Base-by-base conservation (phyloP, 2,329 filamentous ascomycete genomes). In the Emergomyces orientalis region DNA sequence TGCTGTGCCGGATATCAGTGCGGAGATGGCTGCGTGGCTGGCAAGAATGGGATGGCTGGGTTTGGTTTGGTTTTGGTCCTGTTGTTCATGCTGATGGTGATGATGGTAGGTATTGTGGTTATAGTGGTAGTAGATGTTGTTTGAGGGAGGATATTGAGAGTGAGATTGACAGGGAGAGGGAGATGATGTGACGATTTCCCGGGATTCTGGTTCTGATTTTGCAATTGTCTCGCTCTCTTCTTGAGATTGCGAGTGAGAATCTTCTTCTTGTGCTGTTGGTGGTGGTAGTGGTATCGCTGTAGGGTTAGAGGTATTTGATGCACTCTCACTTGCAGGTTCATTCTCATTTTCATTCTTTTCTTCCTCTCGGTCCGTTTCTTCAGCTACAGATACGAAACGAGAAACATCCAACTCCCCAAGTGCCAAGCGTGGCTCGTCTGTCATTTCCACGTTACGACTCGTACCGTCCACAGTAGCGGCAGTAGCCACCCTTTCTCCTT, bases 331-430 rank as follows among this genome's bases (percentile, higher is more conserved):
- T 22, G 6, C 27, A 2, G 3, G 37, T n/a, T 19, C 45, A 51
- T 39, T 19, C 32, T 54, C 32, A 19, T 27, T 51, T 19, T 51
- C 27, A 41, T 62, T 61, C 65, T 84, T 88, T 3, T 84, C 88
- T 19, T 84, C 45, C n/a, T 47, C 45, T 1, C 7, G 3, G 32
- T 47, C 45, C 45, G n/a, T 8, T 22, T 11, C 45, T n/a, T 49
- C 45, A 49, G 45, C 8, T n/a, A 49, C 80, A 3, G 84, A 81
- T 69, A 88, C 90, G 70, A 85, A 91, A 58, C 90, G 86, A 25
- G 83, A 78, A 1, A 84, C 82, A 61, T 86, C 82, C 69, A 91
- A 83, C 71, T 90, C 87, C 9, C 83, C 83, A 0, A 91, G 78
- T 0, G 88, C 87, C 5, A 81, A 78, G 30, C 88, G 84, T 69